A percentile compares a stretch with the other conserved stretches of the same genome.
phyloP scores from a whole-genome alignment of 345 rosid genomes.

The Eucalyptus decipiens region DNA sequence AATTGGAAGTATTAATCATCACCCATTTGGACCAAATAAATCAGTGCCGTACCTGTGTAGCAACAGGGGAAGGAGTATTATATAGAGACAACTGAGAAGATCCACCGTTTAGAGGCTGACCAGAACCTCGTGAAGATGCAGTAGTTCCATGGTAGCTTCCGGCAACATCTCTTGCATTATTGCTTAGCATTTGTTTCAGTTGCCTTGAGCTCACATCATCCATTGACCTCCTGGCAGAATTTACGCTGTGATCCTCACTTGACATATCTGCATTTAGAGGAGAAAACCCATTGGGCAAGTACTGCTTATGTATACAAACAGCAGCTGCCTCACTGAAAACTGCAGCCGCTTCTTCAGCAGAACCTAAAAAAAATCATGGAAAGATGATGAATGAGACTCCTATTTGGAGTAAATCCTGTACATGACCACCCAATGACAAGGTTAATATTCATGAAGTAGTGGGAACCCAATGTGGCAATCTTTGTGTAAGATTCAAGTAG shows the following conservation, averaged over 20 bases:
- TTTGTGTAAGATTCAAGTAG: background rate
- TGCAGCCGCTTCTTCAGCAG: conserved; percentile 82
- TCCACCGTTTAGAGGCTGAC: conserved; percentile 60
- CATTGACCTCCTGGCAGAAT: conserved; percentile 24
- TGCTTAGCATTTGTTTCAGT: conserved; percentile 51
- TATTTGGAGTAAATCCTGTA: background rate
- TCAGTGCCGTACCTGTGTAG: conserved; percentile 46
- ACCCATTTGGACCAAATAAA: background rate
- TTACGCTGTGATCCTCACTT: conserved; percentile 51
- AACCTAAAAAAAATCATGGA: conserved; percentile 28
- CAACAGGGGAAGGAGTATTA: conserved; percentile 89
- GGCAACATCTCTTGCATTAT: conserved; percentile 60
- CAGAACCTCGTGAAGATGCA: conserved; percentile 24
- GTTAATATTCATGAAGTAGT: background rate
- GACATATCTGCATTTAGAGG: conserved; percentile 23
- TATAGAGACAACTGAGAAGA: conserved; percentile 55
- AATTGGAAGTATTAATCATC: background rate
- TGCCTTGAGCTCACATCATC: conserved; percentile 70
- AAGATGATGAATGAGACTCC: background rate
- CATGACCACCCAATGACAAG: background rate
- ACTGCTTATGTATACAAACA: conserved; percentile 77
- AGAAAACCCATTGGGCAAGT: conserved; percentile 29
- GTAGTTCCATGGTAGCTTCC: conserved; percentile 47
- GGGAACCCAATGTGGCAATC: background rate
- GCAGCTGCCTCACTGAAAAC: conserved; percentile 91